Base-by-base conservation (phyloP, 83 land plant species). In the Isoetes engelmannii region DNA sequence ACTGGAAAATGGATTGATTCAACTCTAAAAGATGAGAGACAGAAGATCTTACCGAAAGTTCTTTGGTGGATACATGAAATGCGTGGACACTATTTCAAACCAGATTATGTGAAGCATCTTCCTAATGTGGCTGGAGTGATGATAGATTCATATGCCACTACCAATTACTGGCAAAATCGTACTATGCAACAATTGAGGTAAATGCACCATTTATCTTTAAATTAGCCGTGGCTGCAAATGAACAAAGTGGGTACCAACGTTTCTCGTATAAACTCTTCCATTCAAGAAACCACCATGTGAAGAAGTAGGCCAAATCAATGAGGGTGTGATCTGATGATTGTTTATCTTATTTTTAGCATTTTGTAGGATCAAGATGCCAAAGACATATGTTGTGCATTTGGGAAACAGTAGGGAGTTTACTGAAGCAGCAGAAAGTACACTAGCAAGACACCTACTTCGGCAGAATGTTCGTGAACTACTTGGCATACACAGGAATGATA, bases 61-160 rank as follows among this genome's bases (percentile, higher is more conserved):
- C 73, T 92, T 69, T 92, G 93, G 93, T 92, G 97, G 97, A 92
- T 92, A 53, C 97, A 92, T 80, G 97, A 92, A 73, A 92, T 92
- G 94, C 72, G 90, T 71, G 97, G 97, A n/a, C 97, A 92, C 68
- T 92, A 92, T 61, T 92, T 92, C 75, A 79, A 76, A 42, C 44
- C 80, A 68, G 87, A 89, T 45, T 89, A 79, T 80, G 97, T 92
- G 47, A 83, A 81, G 74, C 89, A 92, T 74, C 86, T 92, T 37
- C 88, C 94, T 20, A 47, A 72, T 41, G 97, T 86, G 74, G 97
- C 88, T 10, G 90, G 85, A 58, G 90, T 85, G 10, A 86, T 92
- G 97, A 92, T 92, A 72, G 97, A 92, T 71, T 92, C 97, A 37
- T 73, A 86, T 61, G 81, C 82, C 6, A 85, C 94, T 46, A 89